phyloP scores from a whole-genome alignment of 805 yeast genomes.

The Aciculoconidium aculeatum region DNA sequence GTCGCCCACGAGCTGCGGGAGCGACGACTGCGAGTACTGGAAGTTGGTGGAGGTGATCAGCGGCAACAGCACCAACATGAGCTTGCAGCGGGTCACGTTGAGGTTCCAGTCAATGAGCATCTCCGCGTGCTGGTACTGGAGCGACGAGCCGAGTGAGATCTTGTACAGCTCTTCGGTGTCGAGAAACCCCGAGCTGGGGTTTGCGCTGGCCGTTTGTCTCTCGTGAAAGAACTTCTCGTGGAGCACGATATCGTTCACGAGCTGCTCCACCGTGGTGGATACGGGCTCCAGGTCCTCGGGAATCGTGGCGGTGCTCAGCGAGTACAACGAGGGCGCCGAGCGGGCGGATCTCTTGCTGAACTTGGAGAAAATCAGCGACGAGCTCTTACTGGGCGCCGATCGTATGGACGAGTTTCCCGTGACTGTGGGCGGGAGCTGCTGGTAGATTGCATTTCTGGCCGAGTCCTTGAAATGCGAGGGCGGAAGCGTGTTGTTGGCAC shows the following conservation, averaged over 20 bases:
- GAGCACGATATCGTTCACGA: slow-evolving; percentile 35
- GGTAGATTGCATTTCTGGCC: slow-evolving; percentile 40
- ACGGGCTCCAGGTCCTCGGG: slow-evolving; percentile 41
- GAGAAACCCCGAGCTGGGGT: slow-evolving; percentile 3
- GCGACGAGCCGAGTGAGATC: slow-evolving; percentile 36
- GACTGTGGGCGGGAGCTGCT: slow-evolving; percentile 30
- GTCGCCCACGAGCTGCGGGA: slow-evolving; percentile 39
- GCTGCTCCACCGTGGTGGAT: slow-evolving; percentile 37
- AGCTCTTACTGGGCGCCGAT: slow-evolving; percentile 29
- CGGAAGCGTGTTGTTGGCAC: too few relatives aligned
- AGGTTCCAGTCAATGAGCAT: slow-evolving; percentile 47
- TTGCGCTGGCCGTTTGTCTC: slow-evolving; percentile 8
- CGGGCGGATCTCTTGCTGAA: slow-evolving; percentile 27
- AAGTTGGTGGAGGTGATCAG: slow-evolving; percentile 33
- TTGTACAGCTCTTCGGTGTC: slow-evolving; percentile 26
- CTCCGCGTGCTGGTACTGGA: slow-evolving; percentile 35
- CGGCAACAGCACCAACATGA: slow-evolving; percentile 37
- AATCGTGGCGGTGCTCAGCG: slow-evolving; percentile 38
- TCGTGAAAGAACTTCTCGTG: slow-evolving; percentile 27
- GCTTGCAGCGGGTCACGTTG: slow-evolving; percentile 43
- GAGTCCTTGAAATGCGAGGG: slow-evolving; percentile 37
- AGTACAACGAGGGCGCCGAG: slow-evolving; percentile 39
- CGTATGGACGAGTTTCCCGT: slow-evolving; percentile 29
- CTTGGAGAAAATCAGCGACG: slow-evolving; percentile 28
- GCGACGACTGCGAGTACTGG: slow-evolving; percentile 23